Conservation (phyloP, 768 basidiomycete species). For the Tulasnella sp. region DNA sequence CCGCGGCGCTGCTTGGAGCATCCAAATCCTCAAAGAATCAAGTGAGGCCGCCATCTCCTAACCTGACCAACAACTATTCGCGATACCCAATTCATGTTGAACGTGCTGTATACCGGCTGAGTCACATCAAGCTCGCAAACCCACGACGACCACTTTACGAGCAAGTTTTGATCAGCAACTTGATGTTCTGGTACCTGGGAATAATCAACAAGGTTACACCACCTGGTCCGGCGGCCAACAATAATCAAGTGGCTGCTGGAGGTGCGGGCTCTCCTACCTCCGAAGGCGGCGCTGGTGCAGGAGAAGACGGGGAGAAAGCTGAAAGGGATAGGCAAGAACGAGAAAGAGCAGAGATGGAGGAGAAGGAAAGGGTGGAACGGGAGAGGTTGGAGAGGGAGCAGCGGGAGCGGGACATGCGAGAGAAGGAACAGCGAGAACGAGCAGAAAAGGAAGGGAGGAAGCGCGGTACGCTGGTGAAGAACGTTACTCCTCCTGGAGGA, state of each 20-base stretch:
- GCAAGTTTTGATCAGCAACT: slow-evolving; percentile 87
- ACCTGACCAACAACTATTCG: slow-evolving; percentile 42
- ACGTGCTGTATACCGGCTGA: slow-evolving; percentile 92
- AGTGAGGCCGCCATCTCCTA: slow-evolving; percentile 14
- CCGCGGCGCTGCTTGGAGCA: slow-evolving; percentile 77
- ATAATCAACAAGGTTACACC: slow-evolving; percentile 87
- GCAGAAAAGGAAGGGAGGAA: slow-evolving; percentile 34
- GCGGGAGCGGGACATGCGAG: slow-evolving; percentile 33
- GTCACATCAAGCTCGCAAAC: slow-evolving; percentile 98
- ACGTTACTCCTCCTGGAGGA: slow-evolving; percentile 42
- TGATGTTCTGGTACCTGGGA: slow-evolving; percentile 99
- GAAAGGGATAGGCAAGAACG: slow-evolving; percentile 2
- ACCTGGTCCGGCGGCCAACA: slow-evolving; percentile 40
- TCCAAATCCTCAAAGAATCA: slow-evolving; percentile 69
- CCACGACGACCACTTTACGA: slow-evolving; percentile 94
- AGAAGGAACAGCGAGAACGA: slow-evolving; percentile 32
- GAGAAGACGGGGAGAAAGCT: slow-evolving; percentile 33
- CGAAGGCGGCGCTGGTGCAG: slow-evolving; percentile 36
- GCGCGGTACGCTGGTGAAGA: slow-evolving; percentile 63
- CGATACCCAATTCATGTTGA: slow-evolving; percentile 99
- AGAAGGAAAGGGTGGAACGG: slow-evolving; percentile 42
- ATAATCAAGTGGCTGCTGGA: slow-evolving; percentile 35
- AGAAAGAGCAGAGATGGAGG: slow-evolving; percentile 37
- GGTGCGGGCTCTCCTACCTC: slow-evolving; percentile 26
- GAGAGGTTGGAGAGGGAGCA: slow-evolving; percentile 43